Conservation (phyloP, 768 basidiomycete genomes). For the Leccinum barrowsii region DNA sequence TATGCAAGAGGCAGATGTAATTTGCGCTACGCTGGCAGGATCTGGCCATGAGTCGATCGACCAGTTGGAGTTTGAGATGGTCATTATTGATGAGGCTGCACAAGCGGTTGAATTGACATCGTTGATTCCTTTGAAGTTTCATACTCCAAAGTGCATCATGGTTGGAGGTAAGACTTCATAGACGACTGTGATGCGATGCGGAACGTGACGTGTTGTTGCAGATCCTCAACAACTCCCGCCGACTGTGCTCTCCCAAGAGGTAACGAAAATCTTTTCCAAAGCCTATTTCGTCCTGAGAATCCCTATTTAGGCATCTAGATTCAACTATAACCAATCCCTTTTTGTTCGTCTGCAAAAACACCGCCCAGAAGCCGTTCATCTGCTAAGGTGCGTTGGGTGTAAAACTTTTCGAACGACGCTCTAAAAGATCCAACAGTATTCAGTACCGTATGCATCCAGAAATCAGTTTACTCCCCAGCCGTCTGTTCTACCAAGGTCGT, state of each 20-base stretch:
- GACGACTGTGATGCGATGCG: background rate
- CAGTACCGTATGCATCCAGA: slow-evolving; percentile 99
- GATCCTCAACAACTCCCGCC: slow-evolving; percentile 96
- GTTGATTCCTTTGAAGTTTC: slow-evolving; percentile 91
- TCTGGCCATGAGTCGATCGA: slow-evolving; percentile 86
- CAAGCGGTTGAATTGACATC: slow-evolving; percentile 95
- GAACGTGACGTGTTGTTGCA: slow-evolving; percentile 16
- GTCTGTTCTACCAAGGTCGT: slow-evolving; percentile 77
- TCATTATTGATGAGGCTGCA: slow-evolving; percentile 97
- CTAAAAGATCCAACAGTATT: slow-evolving; percentile 52
- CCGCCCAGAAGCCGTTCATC: slow-evolving; percentile 78
- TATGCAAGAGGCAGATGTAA: slow-evolving; percentile 86
- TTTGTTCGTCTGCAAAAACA: slow-evolving; percentile 89
- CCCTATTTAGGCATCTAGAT: slow-evolving; percentile 53
- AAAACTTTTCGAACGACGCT: background rate
- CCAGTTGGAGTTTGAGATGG: slow-evolving; percentile 85
- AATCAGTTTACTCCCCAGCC: slow-evolving; percentile 87
- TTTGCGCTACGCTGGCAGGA: slow-evolving; percentile 91
- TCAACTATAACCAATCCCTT: slow-evolving; percentile 83
- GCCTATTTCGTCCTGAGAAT: slow-evolving; percentile 14
- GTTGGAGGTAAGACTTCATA: slow-evolving; percentile 64
- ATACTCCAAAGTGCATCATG: slow-evolving; percentile 80
- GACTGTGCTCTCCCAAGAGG: slow-evolving; percentile 70
- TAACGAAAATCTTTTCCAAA: slow-evolving; percentile 29
- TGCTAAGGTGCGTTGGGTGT: slow-evolving; percentile 65